phyloP scores from a whole-genome alignment of 345 rosid genomes.

The Trapa incisa region DNA sequence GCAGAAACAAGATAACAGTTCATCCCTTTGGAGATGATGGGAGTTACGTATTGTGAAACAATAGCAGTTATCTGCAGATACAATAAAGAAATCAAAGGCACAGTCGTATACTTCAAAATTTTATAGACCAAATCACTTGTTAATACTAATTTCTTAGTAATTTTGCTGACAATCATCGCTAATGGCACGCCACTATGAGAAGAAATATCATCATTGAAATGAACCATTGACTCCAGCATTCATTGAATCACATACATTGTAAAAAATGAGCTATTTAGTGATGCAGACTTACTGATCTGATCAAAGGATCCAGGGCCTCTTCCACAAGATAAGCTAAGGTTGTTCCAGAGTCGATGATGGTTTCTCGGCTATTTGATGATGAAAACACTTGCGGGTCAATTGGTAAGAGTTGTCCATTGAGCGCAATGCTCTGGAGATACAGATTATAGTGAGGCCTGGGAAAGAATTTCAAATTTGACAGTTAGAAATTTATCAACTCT shows the following conservation, averaged over 20 bases:
- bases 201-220: no score
- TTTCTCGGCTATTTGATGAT: slow-evolving; percentile 62
- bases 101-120: no score
- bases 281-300: slow-evolving; percentile 59
- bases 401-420: slow-evolving; percentile 54
- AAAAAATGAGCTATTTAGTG: not conserved
- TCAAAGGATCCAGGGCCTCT: slow-evolving; percentile 70
- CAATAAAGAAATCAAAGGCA: not conserved
- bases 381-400: slow-evolving; percentile 56
- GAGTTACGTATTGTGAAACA: slow-evolving; percentile 53
- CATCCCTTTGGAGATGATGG: slow-evolving; percentile 53
- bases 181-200: no score
- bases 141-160: no score
- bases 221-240: not conserved
- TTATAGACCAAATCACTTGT: no score
- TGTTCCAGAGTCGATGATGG: slow-evolving; percentile 95
- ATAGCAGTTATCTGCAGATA: slow-evolving; percentile 41
- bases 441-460: slow-evolving; percentile 97
- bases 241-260: no score
- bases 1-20: slow-evolving; percentile 68
- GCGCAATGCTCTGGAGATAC: slow-evolving; percentile 61
- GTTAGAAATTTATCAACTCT: not conserved
- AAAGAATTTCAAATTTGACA: slow-evolving; percentile 7
- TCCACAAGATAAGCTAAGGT: slow-evolving; percentile 88
- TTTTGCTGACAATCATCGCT: no score